Evolutionary conservation across 2,329 filamentous ascomycete species (phyloP).

Genomic region (Talaromyces sp.): DNA sequence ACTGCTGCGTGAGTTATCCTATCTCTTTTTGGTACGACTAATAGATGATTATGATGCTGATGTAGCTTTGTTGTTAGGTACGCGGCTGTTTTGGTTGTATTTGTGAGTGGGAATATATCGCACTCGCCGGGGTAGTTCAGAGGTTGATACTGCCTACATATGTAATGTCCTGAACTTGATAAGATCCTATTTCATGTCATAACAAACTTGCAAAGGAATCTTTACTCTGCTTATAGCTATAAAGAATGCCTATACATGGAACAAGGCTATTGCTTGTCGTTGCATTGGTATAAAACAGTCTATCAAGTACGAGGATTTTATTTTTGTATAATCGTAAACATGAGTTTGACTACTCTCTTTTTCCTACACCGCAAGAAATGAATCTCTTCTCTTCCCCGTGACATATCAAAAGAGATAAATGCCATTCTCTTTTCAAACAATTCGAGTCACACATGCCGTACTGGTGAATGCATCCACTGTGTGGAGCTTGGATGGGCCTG

Average conservation of each 20-base stretch:
- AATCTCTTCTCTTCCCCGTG: constrained; percentile 6
- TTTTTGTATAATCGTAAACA: constrained; percentile 7
- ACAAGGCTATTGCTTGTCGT: not conserved
- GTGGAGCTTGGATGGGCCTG: constrained; percentile 48
- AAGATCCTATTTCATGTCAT: not conserved
- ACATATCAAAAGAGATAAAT: constrained; percentile 9
- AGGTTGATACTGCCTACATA: not conserved
- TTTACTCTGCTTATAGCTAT: not conserved
- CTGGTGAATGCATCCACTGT: constrained; percentile 32
- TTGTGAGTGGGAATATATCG: not conserved
- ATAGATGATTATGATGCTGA: not conserved
- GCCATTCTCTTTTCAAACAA: constrained; percentile 2
- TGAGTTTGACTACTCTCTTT: not conserved
- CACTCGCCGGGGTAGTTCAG: not conserved
- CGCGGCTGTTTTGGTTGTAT: not conserved
- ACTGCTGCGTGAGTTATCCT: not conserved
- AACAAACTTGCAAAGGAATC: not conserved
- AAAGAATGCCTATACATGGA: not conserved
- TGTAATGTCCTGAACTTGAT: not conserved
- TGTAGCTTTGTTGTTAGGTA: not conserved
- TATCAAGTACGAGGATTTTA: not conserved
- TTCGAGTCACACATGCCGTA: constrained; percentile 16
- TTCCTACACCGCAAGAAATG: constrained; percentile 1
- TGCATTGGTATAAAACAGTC: constrained; percentile 1
- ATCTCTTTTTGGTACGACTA: not conserved